Conservation (phyloP, 1,284 basidiomycete species). For the Chalciporus sp. region DNA sequence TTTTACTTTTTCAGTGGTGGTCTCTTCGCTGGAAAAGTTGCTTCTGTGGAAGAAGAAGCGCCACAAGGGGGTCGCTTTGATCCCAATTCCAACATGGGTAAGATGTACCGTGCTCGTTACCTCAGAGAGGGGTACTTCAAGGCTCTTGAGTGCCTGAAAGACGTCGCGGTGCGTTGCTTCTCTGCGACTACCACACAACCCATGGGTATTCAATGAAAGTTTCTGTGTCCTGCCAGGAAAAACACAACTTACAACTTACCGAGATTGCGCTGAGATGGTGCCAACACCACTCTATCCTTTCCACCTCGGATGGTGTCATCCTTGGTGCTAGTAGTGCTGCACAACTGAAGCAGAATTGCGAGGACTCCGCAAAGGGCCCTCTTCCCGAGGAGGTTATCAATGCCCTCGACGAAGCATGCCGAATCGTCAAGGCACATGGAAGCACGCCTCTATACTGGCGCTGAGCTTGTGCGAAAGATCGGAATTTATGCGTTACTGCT, state of each 20-base stretch:
- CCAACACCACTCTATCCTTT: constrained; percentile 49
- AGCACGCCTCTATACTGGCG: constrained; percentile 53
- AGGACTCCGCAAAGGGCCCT: constrained; percentile 49
- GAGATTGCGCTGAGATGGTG: constrained; percentile 52
- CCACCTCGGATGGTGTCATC: constrained; percentile 43
- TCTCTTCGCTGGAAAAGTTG: constrained; percentile 42
- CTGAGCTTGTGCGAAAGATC: constrained; percentile 27
- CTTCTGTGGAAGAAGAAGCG: constrained; percentile 30
- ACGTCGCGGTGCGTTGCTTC: constrained; percentile 34
- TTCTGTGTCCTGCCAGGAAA: constrained; percentile 29
- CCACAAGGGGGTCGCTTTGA: constrained; percentile 42
- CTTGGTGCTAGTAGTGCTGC: constrained; percentile 42
- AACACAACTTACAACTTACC: constrained; percentile 42
- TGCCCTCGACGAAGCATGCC: constrained; percentile 53
- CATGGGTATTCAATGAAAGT: background rate
- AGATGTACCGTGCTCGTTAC: constrained; percentile 49
- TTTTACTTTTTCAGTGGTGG: constrained; percentile 9
- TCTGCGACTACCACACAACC: background rate
- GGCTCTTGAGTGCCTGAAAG: constrained; percentile 46
- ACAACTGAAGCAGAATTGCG: constrained; percentile 41
- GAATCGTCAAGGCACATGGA: constrained; percentile 42
- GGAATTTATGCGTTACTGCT: too few relatives aligned
- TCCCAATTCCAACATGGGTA: constrained; percentile 30
- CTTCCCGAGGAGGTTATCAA: constrained; percentile 52
- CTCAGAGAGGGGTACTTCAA: constrained; percentile 47